Conservation (phyloP, 2,329 filamentous ascomycete species). For the Aspergillus hiratsukae region DNA sequence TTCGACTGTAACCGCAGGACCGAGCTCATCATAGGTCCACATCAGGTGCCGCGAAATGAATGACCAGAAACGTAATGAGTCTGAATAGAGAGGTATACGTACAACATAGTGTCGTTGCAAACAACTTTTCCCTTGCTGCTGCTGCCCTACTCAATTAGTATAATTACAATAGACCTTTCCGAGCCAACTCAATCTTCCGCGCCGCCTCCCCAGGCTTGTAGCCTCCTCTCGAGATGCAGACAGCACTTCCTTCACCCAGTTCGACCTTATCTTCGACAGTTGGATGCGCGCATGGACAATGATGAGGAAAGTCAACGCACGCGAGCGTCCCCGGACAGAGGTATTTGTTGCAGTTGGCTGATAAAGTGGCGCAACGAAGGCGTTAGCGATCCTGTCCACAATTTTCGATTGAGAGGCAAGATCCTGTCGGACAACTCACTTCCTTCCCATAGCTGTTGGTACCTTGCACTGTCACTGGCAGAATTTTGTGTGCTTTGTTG, state of each 20-base stretch:
- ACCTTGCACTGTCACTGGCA: constrained; percentile 76
- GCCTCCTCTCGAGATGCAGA: constrained; percentile 47
- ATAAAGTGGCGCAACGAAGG: not conserved
- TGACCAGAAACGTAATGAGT: not conserved
- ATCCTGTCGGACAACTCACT: constrained; percentile 45
- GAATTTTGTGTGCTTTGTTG: constrained; percentile 66
- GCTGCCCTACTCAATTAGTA: not conserved
- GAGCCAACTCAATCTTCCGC: constrained; percentile 47
- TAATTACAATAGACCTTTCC: constrained; percentile 45
- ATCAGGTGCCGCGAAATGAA: not conserved
- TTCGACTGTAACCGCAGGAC: not conserved
- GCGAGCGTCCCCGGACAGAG: constrained; percentile 91
- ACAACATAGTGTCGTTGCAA: not conserved
- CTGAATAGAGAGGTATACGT: not conserved
- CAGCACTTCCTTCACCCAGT: constrained; percentile 45
- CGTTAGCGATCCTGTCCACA: constrained; percentile 2
- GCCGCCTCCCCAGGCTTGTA: constrained; percentile 44
- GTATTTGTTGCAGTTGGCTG: constrained; percentile 86
- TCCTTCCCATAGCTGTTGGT: constrained; percentile 64
- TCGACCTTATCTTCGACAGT: constrained; percentile 72
- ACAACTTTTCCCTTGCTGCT: not conserved
- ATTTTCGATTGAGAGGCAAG: not conserved
- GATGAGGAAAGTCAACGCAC: constrained; percentile 93
- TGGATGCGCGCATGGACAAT: constrained; percentile 88
- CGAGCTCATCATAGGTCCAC: not conserved